These are phyloP conservation scores for Didymellaceae sp. DNA, from an alignment of 2,329 filamentous ascomycete genomes.

Conservation along the genomic window DNA sequence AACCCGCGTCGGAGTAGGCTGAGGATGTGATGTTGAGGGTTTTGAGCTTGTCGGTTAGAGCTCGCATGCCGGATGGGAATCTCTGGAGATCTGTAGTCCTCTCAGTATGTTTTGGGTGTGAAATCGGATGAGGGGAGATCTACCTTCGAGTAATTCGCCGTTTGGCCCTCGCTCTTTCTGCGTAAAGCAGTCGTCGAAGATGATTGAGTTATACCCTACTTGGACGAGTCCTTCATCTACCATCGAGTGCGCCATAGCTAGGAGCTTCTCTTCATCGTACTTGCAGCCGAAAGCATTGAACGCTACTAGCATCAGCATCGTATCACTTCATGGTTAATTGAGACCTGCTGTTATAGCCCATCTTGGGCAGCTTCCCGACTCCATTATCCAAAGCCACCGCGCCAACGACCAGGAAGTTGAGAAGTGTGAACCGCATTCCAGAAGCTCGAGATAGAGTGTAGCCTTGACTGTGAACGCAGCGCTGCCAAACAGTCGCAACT, in stretches of 20 bases:
- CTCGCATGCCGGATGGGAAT: constrained; percentile 17
- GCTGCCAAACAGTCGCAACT: background rate
- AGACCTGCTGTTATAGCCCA: constrained; percentile 15
- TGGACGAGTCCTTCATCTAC: constrained; percentile 16
- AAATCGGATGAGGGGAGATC: fast-evolving
- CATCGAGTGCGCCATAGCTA: constrained; percentile 11
- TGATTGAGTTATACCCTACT: constrained; percentile 18
- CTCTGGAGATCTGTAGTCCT: constrained; percentile 8
- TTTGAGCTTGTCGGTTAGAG: constrained; percentile 12
- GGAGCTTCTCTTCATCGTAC: constrained; percentile 11
- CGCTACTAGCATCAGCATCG: background rate
- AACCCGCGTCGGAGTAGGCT: constrained; percentile 60
- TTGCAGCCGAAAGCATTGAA: constrained; percentile 17
- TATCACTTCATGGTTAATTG: fast-evolving
- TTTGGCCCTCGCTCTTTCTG: constrained; percentile 13
- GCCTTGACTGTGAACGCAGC: background rate
- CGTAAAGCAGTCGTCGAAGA: constrained; percentile 19
- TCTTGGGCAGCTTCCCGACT: constrained; percentile 15
- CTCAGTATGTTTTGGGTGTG: background rate
- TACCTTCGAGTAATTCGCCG: constrained; percentile 11
- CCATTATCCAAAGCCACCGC: constrained; percentile 8
- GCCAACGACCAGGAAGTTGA: background rate
- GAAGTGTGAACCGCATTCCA: background rate
- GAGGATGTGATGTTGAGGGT: constrained; percentile 12
- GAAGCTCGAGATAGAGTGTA: no score